Conservation (phyloP, 1,284 basidiomycete genomes). For the Marasmius tenuissimus region DNA sequence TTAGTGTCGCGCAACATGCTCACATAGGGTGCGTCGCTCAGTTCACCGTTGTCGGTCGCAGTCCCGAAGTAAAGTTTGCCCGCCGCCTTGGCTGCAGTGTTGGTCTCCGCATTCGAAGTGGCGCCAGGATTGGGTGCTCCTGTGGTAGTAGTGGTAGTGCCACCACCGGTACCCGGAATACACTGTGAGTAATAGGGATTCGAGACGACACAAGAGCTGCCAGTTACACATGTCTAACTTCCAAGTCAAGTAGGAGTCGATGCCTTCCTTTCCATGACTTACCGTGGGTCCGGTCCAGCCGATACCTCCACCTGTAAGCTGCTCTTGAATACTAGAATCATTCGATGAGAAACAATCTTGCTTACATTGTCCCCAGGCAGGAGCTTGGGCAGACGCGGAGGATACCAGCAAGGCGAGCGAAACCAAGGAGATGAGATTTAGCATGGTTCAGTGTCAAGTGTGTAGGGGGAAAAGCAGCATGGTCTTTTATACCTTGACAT, state of each 20-base stretch:
- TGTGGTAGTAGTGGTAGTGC: slow-evolving; percentile 9
- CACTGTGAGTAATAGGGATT: not conserved
- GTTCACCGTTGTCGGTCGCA: slow-evolving; percentile 47
- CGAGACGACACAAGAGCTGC: not conserved
- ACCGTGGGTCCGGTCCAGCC: not conserved
- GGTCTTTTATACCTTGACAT: no score
- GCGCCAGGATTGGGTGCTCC: slow-evolving; percentile 18
- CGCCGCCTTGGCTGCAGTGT: slow-evolving; percentile 33
- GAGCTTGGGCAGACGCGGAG: not conserved
- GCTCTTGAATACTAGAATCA: no score
- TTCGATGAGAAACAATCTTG: not conserved
- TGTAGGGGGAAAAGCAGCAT: no score
- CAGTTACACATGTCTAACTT: not conserved
- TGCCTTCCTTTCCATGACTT: not conserved
- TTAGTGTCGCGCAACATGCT: slow-evolving; percentile 27
- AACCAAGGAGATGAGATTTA: not conserved
- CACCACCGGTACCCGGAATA: not conserved
- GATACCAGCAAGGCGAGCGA: not conserved
- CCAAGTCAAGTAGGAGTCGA: not conserved
- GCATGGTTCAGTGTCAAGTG: not conserved
- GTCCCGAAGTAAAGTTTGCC: slow-evolving; percentile 49
- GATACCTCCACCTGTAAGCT: not conserved
- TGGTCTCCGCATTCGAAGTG: not conserved
- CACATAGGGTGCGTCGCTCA: slow-evolving; percentile 36
- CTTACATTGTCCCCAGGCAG: not conserved